Base-by-base conservation (phyloP, 371 early-diverging fungal genomes). In the Phascolomyces articulosus region DNA sequence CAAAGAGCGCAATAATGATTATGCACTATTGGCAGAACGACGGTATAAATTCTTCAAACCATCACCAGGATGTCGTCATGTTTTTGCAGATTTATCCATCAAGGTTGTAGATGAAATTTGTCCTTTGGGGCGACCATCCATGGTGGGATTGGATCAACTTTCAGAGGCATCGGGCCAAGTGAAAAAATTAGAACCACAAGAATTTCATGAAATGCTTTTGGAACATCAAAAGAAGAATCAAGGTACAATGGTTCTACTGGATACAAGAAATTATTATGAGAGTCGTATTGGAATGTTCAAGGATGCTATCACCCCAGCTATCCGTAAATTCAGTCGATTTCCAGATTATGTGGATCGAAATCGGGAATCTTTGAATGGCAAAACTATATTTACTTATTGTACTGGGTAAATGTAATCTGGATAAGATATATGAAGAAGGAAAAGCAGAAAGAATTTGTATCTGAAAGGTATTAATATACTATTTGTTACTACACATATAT, bases 211-310 rank as follows among this genome's bases (percentile, higher is more conserved):
- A 18, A 60, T 62, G 54, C 20, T 66, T 21, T 85, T 87, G 60
- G 56, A 63, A 16, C 69, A 77, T 20, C 49, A 80, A 10, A 60
- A 68, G 16, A 67, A 73, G 15, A 68, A 70, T 13, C 65, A 78
- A 0, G 80, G 79, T 44, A 69, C 70, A 28, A 55, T 90, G 3
- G 34, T 11, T 34, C 34, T 34, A 9, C 55, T 91, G 41, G 92
- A 91, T 72, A 84, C 86, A 18, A 75, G 92, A 18, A 91, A 91
- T 62, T 86, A 90, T 58, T 91, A 91, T 49, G 92, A 91, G 67
- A 82, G 85, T 47, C 70, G 77, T 16, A 83, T 90, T 59, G 92
- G 92, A 15, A 75, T 81, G 34, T 91, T 91, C 58, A 71, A 81
- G 27, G 78, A 74, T 7, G 90, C 92, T 18, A 65, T 85, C 7